These are phyloP conservation scores for Agrostemma githago DNA, from an alignment of 148 eudicot genomes.

Conservation along the genomic window DNA sequence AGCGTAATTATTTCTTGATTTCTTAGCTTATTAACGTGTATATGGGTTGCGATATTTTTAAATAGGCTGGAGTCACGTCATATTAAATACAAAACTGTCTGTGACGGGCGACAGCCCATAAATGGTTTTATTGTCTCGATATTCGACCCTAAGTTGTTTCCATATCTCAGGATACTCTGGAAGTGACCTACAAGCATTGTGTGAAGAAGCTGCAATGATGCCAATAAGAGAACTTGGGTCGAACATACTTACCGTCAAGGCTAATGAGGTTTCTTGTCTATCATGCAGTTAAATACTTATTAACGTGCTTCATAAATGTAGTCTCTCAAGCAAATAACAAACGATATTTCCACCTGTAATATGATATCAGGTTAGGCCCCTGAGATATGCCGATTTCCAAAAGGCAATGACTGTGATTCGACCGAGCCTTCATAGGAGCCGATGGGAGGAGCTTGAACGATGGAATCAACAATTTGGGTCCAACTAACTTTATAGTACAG, in stretches of 20 bases:
- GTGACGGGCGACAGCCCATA: background rate
- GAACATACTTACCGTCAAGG: constrained; percentile 69
- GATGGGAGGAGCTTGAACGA: constrained; percentile 89
- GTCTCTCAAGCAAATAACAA: constrained; percentile 1
- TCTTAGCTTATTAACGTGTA: background rate
- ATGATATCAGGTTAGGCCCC: constrained; percentile 59
- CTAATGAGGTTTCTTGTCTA: constrained; percentile 57
- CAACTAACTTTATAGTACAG: constrained; percentile 31
- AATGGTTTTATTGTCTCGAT: background rate
- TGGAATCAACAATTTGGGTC: constrained; percentile 90
- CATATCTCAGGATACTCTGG: constrained; percentile 76
- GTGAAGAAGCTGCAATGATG: constrained; percentile 99
- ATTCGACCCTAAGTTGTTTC: constrained; percentile 11
- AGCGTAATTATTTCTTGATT: background rate
- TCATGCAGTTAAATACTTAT: background rate
- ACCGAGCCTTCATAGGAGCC: constrained; percentile 82
- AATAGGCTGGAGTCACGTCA: background rate
- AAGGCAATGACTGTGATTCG: constrained; percentile 76
- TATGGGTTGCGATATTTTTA: background rate
- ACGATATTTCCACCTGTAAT: background rate
- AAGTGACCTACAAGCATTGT: constrained; percentile 94
- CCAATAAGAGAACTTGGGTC: constrained; percentile 96
- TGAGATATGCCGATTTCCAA: constrained; percentile 67
- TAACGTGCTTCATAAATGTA: background rate
- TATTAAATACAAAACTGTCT: background rate